These are phyloP conservation scores for Exserohilum turcica DNA, from an alignment of 2,329 filamentous ascomycete genomes.

Conservation along the genomic window DNA sequence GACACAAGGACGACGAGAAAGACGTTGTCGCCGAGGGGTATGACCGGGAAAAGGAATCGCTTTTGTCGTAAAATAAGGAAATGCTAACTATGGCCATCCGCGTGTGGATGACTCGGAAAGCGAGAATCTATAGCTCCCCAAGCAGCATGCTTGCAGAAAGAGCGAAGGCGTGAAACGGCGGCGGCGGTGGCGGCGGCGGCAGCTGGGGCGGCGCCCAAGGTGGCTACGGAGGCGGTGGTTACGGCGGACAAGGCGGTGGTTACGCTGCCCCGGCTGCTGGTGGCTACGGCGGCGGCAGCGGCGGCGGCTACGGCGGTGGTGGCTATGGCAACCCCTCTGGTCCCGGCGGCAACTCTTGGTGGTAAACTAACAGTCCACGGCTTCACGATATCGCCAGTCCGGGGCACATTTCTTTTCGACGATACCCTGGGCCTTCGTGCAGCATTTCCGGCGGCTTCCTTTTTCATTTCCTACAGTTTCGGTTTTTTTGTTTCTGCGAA, in stretches of 20 bases:
- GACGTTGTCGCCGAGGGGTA: slow-evolving; percentile 34
- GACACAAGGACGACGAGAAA: slow-evolving; percentile 40
- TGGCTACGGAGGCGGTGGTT: slow-evolving; percentile 65
- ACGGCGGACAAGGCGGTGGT: slow-evolving; percentile 52
- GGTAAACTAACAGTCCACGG: slow-evolving; percentile 51
- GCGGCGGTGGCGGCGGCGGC: too few relatives aligned
- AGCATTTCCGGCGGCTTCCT: slow-evolving; percentile 22
- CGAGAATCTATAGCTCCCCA: slow-evolving; percentile 50
- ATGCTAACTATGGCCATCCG: slow-evolving; percentile 38
- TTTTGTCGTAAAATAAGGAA: slow-evolving; percentile 42
- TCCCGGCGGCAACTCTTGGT: slow-evolving; percentile 70
- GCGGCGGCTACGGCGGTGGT: slow-evolving; percentile 53
- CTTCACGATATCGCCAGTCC: slow-evolving; percentile 37
- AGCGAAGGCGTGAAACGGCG: slow-evolving; percentile 48
- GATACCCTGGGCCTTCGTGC: slow-evolving; percentile 33
- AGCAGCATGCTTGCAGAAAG: slow-evolving; percentile 48
- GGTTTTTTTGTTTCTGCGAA: slow-evolving; percentile 38
- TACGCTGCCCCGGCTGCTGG: slow-evolving; percentile 54
- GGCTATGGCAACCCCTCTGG: slow-evolving; percentile 73
- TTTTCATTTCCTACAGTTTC: slow-evolving; percentile 39
- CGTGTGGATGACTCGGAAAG: slow-evolving; percentile 47
- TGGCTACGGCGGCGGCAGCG: slow-evolving; percentile 49
- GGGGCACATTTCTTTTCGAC: slow-evolving; percentile 29
- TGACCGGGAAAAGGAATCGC: slow-evolving; percentile 48
- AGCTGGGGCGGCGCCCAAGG: slow-evolving; percentile 32